These are phyloP conservation scores for Ascoidea rubescens DNA, from an alignment of 805 yeast species.

Conservation along the genomic window DNA sequence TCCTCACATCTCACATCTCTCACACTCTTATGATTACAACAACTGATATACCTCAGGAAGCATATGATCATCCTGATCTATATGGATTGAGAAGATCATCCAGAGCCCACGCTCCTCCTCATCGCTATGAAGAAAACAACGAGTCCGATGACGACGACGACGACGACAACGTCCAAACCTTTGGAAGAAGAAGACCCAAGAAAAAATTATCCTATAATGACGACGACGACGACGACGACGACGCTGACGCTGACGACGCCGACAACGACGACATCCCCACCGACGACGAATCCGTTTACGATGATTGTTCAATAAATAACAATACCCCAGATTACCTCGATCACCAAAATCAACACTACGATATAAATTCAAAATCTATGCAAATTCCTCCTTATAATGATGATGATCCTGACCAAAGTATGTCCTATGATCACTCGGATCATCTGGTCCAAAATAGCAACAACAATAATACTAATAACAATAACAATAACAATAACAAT, in stretches of 20 bases:
- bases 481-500: conserved; percentile 10
- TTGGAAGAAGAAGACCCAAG: conserved; percentile 5
- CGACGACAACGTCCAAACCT: conserved; percentile 13
- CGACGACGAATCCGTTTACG: conserved; percentile 14
- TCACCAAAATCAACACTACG: no score
- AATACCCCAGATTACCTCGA: conserved; percentile 9
- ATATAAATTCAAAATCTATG: conserved; percentile 24
- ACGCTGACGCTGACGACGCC: conserved; percentile 3
- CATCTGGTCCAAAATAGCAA: conserved; percentile 4
- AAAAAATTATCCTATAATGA: conserved; percentile 13
- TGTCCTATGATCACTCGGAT: conserved; percentile 14
- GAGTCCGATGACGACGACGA: conserved; percentile 14
- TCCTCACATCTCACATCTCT: background rate
- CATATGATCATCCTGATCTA: conserved; percentile 61
- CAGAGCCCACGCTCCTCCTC: conserved; percentile 31
- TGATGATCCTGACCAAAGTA: conserved; percentile 8
- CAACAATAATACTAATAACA: background rate
- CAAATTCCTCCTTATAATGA: conserved; percentile 30
- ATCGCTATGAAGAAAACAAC: conserved; percentile 7
- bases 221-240: conserved; percentile 19
- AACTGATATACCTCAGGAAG: conserved; percentile 33
- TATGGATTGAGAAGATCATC: conserved; percentile 72
- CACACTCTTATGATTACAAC: conserved; percentile 4
- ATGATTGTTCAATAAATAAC: conserved; percentile 9
- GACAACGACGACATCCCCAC: conserved; percentile 4